These are phyloP conservation scores for Lactifluus hygrophoroides DNA, from an alignment of 768 basidiomycete genomes.

Conservation along the genomic window DNA sequence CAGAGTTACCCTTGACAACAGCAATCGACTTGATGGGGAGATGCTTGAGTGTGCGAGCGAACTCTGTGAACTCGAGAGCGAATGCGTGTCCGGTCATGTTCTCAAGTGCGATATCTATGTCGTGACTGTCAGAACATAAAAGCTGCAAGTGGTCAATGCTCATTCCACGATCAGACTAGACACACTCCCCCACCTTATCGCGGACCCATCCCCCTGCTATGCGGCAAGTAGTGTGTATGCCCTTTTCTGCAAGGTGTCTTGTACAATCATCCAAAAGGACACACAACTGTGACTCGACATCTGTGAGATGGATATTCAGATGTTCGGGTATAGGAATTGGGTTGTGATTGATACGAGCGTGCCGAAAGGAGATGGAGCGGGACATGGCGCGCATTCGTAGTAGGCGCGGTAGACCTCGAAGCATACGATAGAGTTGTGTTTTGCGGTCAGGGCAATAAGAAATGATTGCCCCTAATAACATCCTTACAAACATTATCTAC, in stretches of 20 bases:
- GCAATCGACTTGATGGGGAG: constrained; percentile 53
- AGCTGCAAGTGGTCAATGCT: constrained; percentile 39
- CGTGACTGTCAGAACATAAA: constrained; percentile 71
- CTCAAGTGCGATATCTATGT: constrained; percentile 88
- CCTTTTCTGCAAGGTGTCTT: constrained; percentile 41
- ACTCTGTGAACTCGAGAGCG: constrained; percentile 68
- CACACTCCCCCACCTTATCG: constrained; percentile 69
- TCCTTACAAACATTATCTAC: no score
- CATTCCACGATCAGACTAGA: not conserved
- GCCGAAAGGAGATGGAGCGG: constrained; percentile 5
- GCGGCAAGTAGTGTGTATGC: constrained; percentile 59
- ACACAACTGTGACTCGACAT: constrained; percentile 63
- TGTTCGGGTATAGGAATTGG: constrained; percentile 28
- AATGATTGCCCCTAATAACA: no score
- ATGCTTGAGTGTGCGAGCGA: constrained; percentile 42
- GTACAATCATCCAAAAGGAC: constrained; percentile 75
- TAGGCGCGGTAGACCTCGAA: not conserved
- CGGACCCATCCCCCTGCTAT: constrained; percentile 98
- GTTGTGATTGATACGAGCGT: constrained; percentile 18
- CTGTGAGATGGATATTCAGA: constrained; percentile 47
- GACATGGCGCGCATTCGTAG: constrained; percentile 24
- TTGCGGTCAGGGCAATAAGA: no score
- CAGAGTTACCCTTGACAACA: constrained; percentile 88
- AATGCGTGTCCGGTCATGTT: constrained; percentile 88
- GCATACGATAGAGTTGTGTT: not conserved